Conservation (phyloP, 2,329 filamentous ascomycete species). For the Trichoderma afroharzianum region DNA sequence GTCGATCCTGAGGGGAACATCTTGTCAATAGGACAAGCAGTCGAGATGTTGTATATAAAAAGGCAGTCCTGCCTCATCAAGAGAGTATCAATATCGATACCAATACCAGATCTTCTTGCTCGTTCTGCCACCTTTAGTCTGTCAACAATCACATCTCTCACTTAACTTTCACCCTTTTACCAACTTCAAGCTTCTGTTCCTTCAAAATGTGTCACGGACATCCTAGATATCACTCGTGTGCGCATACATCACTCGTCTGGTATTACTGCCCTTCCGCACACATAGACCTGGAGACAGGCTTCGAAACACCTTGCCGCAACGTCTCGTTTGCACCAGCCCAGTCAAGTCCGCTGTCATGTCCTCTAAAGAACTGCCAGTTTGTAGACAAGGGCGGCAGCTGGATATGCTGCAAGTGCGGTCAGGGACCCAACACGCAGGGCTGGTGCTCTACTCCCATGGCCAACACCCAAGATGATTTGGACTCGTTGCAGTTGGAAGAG, state of each 20-base stretch:
- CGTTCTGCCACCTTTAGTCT: background rate
- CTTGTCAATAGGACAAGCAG: background rate
- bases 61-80: background rate
- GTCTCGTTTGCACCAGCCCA: slow-evolving; percentile 46
- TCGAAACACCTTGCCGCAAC: slow-evolving; percentile 48
- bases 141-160: background rate
- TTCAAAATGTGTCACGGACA: slow-evolving; percentile 52
- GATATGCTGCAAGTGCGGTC: slow-evolving; percentile 52
- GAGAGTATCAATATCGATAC: background rate
- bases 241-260: slow-evolving; percentile 54
- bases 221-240: slow-evolving; percentile 49
- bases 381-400: slow-evolving; percentile 47
- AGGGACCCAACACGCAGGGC: slow-evolving; percentile 49
- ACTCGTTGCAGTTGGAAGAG: slow-evolving; percentile 33
- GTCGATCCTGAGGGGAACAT: background rate
- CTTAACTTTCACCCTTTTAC: background rate
- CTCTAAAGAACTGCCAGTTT: slow-evolving; percentile 50
- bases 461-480: slow-evolving; percentile 30
- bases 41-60: background rate
- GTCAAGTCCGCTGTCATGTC: slow-evolving; percentile 42
- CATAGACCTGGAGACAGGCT: slow-evolving; percentile 47
- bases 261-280: slow-evolving; percentile 46
- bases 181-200: fast-evolving
- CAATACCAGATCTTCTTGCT: background rate
- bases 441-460: slow-evolving; percentile 46